A percentile compares a stretch with the other conserved stretches of the same genome.
Evolutionary conservation across 441 rosid genomes (phyloP).

Genomic region (Macaranga tanarius): DNA sequence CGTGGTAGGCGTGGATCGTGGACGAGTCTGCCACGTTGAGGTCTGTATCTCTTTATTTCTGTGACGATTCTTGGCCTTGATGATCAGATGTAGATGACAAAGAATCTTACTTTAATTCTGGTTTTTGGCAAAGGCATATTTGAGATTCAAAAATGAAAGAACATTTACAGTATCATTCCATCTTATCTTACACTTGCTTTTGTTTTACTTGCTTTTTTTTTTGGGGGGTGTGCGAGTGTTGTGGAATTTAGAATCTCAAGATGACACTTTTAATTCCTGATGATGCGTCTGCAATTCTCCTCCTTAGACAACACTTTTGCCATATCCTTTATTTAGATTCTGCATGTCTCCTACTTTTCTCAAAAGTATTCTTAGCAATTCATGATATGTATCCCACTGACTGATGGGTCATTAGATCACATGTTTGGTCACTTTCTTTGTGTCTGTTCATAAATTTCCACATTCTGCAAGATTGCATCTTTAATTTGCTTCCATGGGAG

Average conservation of each 20-base stretch:
- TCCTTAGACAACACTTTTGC: constrained; percentile 10
- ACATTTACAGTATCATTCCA: constrained; percentile 4
- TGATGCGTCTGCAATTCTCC: not conserved
- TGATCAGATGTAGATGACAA: not conserved
- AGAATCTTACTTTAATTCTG: constrained; percentile 1
- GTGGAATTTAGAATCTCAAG: constrained; percentile 14
- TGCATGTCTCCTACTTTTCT: constrained; percentile 8
- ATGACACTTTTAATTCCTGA: not conserved
- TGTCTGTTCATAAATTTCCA: constrained; percentile 8
- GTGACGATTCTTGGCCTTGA: constrained; percentile 3
- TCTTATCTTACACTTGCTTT: not conserved
- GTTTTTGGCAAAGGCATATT: constrained; percentile 1
- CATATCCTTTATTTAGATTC: constrained; percentile 6
- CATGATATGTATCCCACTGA: not conserved
- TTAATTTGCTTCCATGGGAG: no score
- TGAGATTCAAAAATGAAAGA: not conserved
- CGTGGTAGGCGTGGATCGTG: no score
- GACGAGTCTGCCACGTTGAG: no score
- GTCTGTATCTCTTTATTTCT: no score
- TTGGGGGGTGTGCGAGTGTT: not conserved
- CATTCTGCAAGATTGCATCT: not conserved
- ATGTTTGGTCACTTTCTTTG: constrained; percentile 11
- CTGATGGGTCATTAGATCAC: constrained; percentile 15
- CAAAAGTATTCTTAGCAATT: not conserved
- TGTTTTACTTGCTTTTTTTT: not conserved